Conservation (phyloP, 139 green algal species). For the Coelastrella sp. region DNA sequence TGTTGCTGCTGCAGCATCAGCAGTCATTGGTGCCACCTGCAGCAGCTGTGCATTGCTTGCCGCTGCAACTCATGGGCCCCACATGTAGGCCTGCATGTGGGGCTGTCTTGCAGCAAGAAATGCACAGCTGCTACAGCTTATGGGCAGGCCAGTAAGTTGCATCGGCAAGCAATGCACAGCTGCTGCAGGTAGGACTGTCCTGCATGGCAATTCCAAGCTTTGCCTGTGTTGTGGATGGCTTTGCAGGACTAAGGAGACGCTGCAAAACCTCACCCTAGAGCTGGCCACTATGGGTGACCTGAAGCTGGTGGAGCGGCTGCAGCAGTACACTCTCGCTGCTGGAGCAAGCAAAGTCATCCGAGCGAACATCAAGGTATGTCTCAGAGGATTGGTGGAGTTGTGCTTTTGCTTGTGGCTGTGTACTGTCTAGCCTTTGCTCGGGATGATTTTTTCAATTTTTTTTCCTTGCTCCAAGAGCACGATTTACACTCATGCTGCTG, state of each 20-base stretch:
- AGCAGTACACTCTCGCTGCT: constrained; percentile 92
- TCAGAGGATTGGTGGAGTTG: not conserved
- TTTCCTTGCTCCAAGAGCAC: constrained; percentile 81
- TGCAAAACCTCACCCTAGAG: constrained; percentile 96
- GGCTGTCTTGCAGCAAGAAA: not conserved
- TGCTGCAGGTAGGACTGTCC: not conserved
- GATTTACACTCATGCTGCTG: constrained; percentile 51
- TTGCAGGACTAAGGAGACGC: constrained; percentile 62
- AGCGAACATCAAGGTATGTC: constrained; percentile 94
- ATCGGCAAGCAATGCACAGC: not conserved
- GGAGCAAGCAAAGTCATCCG: constrained; percentile 84
- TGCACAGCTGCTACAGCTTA: too few relatives aligned
- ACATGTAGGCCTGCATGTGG: not conserved
- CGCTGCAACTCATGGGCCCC: too few relatives aligned
- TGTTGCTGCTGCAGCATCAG: too few relatives aligned
- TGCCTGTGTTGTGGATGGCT: not conserved
- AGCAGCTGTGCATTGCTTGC: not conserved
- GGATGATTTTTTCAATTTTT: too few relatives aligned
- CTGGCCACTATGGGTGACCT: constrained; percentile 99
- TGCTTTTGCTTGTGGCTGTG: not conserved
- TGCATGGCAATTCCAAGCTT: not conserved
- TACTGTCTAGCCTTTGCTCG: constrained; percentile 66
- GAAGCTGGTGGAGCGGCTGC: constrained; percentile 97
- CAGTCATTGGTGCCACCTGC: not conserved
- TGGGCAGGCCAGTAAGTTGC: too few relatives aligned